Base-by-base conservation (phyloP, 192 early-diverging fungal genomes). In the Podila clonocystis region DNA sequence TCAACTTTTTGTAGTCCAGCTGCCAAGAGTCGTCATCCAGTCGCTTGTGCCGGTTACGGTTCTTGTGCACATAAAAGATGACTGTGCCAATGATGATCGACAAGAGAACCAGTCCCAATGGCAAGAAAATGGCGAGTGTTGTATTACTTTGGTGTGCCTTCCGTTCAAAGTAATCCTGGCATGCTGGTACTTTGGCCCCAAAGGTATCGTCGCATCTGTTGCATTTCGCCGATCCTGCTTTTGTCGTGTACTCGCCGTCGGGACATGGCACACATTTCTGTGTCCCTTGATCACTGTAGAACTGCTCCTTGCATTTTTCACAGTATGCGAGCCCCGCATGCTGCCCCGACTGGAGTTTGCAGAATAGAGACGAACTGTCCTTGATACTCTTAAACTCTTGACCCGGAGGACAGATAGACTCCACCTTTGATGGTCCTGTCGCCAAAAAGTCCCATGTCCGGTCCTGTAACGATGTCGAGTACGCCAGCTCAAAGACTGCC, bases 1-100 rank as follows among this genome's bases (percentile, higher is more conserved):
- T 80, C 22, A 80, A 50, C 17, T 52, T 55, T 52, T 80, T 80
- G 67, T 73, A 80, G 49, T 80, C 77, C 41, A 80, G 67, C 62
- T 73, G 72, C 77, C 77, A 80, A 15, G 77, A 80, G 58, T 80
- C 77, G 36, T 80, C 77, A 1, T 58, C 6, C n/a, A 80, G 68
- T 17, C 77, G 70, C 4, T 60, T 60, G 9, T 66, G 71, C 9
- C 67, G 70, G 29, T 65, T 72, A 3, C 71, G 70, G n/a, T 63
- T 80, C 5, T 65, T 65, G 41, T 50, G 70, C 24, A 38, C 28
- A 61, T 52, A 69, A 17, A 61, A 12, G 6, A 65, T 22, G 3
- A 65, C 15, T 9, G 62, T 57, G 4, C 29, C 62, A 34, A 50
- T 38, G n/a, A 69, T 6, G 1, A 34, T 41, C 2, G 28, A 50